Conservation (phyloP, 2,329 filamentous ascomycete species). For the Penicillium vulpinum region DNA sequence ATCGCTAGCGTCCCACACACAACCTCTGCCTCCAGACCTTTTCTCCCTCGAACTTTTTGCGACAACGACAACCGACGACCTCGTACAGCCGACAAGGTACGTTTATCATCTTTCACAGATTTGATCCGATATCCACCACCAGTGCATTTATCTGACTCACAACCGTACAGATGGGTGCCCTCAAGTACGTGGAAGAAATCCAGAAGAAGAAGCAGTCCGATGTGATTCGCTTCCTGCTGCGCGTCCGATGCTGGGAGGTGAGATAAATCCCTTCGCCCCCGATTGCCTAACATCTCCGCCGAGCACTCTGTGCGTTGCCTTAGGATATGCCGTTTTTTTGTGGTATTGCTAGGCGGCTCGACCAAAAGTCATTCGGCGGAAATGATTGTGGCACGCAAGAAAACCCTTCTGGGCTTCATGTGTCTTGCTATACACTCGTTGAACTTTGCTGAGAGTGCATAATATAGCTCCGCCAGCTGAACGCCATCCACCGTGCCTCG, state of each 20-base stretch:
- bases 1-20: constrained; percentile 47
- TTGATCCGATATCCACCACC: constrained; percentile 1
- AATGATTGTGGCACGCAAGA: constrained; percentile 49
- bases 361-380: constrained; percentile 38
- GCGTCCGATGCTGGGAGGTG: constrained; percentile 98
- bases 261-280: constrained; percentile 42
- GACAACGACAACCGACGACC: constrained; percentile 48
- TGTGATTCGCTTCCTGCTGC: constrained; percentile 99
- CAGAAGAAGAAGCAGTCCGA: constrained; percentile 99
- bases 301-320: constrained; percentile 38
- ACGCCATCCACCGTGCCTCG: constrained; percentile 98
- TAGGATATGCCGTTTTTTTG: constrained; percentile 31
- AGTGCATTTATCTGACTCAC: constrained; percentile 19
- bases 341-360: constrained; percentile 36
- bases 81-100: constrained; percentile 48
- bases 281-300: constrained; percentile 41
- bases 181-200: constrained; percentile 99
- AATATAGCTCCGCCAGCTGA: constrained; percentile 99
- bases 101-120: constrained; percentile 17
- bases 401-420: constrained; percentile 33
- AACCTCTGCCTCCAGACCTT: constrained; percentile 32
- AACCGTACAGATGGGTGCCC: constrained; percentile 82
- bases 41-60: constrained; percentile 39
- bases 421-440: constrained; percentile 96
- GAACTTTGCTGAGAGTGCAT: constrained; percentile 99